A percentile compares a stretch with the other conserved stretches of the same genome.
Conservation (phyloP, 805 yeast species). For the Candida broadrunensis region DNA sequence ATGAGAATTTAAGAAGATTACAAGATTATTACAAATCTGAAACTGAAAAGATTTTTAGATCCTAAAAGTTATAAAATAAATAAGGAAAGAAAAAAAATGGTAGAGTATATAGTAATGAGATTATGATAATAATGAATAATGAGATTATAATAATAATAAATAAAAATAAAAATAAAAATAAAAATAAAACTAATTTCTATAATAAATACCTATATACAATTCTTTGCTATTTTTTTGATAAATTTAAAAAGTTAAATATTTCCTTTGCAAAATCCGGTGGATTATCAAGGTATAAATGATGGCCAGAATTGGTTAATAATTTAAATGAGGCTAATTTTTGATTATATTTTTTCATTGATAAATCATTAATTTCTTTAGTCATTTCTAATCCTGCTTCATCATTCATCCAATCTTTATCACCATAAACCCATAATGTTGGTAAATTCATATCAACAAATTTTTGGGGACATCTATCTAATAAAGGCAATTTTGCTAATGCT, state of each 20-base stretch:
- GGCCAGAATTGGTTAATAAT: conserved; percentile 46
- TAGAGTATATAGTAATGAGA: no score
- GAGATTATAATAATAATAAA: no score
- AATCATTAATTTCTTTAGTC: conserved; percentile 28
- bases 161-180: no score
- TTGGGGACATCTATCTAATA: conserved; percentile 48
- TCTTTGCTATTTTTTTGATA: conserved; percentile 6
- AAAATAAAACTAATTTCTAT: no score
- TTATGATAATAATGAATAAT: no score
- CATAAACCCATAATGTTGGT: conserved; percentile 60
- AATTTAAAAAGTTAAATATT: conserved; percentile 31
- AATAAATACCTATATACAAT: neutral
- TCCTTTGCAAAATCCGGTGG: conserved; percentile 31
- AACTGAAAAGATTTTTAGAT: conserved; percentile 2
- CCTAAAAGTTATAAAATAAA: no score
- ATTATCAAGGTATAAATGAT: conserved; percentile 54
- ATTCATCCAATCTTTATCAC: conserved; percentile 73
- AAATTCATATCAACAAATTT: conserved; percentile 37
- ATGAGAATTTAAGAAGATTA: conserved; percentile 3
- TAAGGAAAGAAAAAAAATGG: no score
- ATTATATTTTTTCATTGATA: conserved; percentile 26
- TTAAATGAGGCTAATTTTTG: conserved; percentile 27
- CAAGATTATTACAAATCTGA: conserved; percentile 3
- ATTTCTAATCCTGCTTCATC: conserved; percentile 52
- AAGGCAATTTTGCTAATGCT: conserved; percentile 54